Conservation (phyloP, 192 early-diverging fungal species). For the Spizellomyces punctatus region DNA sequence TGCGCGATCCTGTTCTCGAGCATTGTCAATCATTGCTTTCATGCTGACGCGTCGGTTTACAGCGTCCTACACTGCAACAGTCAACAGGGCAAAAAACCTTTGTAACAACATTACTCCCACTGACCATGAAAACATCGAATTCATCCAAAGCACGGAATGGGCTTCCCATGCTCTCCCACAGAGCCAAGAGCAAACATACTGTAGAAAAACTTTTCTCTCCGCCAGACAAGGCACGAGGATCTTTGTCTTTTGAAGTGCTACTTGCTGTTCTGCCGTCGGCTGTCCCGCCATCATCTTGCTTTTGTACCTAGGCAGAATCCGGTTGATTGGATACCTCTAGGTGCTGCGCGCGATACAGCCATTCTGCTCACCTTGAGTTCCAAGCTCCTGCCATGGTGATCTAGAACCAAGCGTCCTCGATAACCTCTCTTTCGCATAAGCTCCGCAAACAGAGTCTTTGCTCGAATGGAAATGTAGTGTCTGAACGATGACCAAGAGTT, state of each 20-base stretch:
- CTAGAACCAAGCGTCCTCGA: conserved; percentile 74
- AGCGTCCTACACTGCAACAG: conserved; percentile 63
- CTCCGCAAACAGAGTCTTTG: conserved; percentile 71
- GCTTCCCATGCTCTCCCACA: conserved; percentile 92
- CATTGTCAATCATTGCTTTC: conserved; percentile 85
- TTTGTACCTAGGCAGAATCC: too few species aligned
- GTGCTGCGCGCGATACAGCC: too few species aligned
- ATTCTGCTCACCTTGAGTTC: conserved; percentile 12
- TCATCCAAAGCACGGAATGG: conserved; percentile 96
- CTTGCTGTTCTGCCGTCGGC: conserved; percentile 6
- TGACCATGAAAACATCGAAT: conserved; percentile 97
- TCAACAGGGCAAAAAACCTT: background rate
- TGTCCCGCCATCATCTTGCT: background rate
- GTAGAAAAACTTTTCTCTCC: conserved; percentile 98
- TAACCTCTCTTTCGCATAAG: conserved; percentile 82
- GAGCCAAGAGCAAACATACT: conserved; percentile 86
- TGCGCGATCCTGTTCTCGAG: conserved; percentile 57
- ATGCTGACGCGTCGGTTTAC: conserved; percentile 90
- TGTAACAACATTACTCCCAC: background rate
- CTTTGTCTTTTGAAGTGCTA: conserved; percentile 62
- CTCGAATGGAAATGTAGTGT: conserved; percentile 72
- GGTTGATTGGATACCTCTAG: too few species aligned
- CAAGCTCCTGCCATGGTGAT: conserved; percentile 54
- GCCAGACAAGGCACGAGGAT: conserved; percentile 90
- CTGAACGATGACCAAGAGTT: conserved; percentile 70